These are phyloP conservation scores for Penicillium capsulatum DNA, from an alignment of 2,329 filamentous ascomycete species.

Conservation along the genomic window DNA sequence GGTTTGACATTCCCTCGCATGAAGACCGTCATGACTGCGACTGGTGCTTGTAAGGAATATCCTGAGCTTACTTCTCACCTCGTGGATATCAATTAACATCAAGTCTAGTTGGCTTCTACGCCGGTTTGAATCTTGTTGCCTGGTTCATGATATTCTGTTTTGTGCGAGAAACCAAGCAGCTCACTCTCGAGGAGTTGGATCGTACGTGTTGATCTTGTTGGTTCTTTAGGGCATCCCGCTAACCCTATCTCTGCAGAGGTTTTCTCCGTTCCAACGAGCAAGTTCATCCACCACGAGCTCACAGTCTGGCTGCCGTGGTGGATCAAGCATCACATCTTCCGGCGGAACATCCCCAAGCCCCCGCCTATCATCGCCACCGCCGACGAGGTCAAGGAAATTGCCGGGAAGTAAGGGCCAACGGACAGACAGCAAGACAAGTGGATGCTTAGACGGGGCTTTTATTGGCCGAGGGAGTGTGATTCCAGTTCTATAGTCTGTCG, in stretches of 20 bases:
- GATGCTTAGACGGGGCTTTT: too few relatives aligned
- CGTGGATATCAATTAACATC: neutral
- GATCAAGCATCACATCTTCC: slow-evolving; percentile 54
- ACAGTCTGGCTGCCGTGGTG: slow-evolving; percentile 57
- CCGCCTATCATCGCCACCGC: slow-evolving; percentile 23
- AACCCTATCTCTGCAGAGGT: too few relatives aligned
- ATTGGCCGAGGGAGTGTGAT: too few relatives aligned
- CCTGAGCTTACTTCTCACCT: too few relatives aligned
- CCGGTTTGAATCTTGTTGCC: slow-evolving; percentile 55
- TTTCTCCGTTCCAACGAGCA: slow-evolving; percentile 55
- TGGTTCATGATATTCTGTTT: slow-evolving; percentile 61
- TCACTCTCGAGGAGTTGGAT: slow-evolving; percentile 38
- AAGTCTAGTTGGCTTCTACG: slow-evolving; percentile 44
- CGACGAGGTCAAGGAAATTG: slow-evolving; percentile 3
- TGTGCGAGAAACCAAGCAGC: slow-evolving; percentile 52
- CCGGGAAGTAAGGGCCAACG: neutral
- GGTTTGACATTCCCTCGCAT: slow-evolving; percentile 47
- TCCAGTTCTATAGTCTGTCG: too few relatives aligned
- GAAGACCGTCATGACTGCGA: slow-evolving; percentile 44
- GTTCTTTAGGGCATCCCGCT: too few relatives aligned
- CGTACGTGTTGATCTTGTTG: too few relatives aligned
- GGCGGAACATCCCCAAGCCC: slow-evolving; percentile 38
- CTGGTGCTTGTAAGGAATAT: slow-evolving; percentile 54
- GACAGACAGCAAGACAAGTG: too few relatives aligned
- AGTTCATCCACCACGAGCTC: slow-evolving; percentile 54